phyloP scores from a whole-genome alignment of 108 stramenopile genomes.

The Pseudonitzschia delicatissima region DNA sequence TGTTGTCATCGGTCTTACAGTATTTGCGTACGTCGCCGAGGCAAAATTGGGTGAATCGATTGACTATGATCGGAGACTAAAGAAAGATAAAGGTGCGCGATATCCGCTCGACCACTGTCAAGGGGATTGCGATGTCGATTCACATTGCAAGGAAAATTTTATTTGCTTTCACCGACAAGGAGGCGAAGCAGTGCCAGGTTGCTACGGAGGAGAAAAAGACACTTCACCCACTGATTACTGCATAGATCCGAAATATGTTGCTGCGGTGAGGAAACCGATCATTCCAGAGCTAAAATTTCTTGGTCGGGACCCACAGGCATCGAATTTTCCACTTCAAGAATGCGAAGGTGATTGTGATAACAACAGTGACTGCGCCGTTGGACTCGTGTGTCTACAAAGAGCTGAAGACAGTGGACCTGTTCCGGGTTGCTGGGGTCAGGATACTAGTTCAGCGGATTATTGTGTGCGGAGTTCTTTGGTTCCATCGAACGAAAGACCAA shows the following conservation, averaged over 20 bases:
- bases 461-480: too few species aligned
- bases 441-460: neutral
- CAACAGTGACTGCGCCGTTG: conserved; percentile 32
- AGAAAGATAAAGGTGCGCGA: too few species aligned
- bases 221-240: neutral
- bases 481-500: too few species aligned
- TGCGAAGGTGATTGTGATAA: conserved; percentile 53
- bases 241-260: neutral
- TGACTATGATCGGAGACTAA: too few species aligned
- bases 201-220: neutral
- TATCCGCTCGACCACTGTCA: conserved; percentile 22
- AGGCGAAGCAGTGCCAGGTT: neutral
- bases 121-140: conserved; percentile 26
- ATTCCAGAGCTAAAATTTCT: neutral
- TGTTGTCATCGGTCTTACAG: too few species aligned
- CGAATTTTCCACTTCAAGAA: neutral
- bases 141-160: conserved; percentile 17
- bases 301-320: too few species aligned
- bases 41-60: too few species aligned
- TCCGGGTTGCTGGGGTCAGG: conserved; percentile 50
- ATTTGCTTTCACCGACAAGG: conserved; percentile 21
- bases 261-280: neutral
- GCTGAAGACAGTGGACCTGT: conserved; percentile 26
- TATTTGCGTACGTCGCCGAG: too few species aligned
- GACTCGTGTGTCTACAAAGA: conserved; percentile 38